phyloP scores from a whole-genome alignment of 345 rosid species.

The thale cress (Arabidopsis thaliana) region TAIR10.1 NC_003076.8:18382001-18382500 shows the following conservation, averaged over 20 bases:
- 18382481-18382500: neutral
- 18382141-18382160: conserved; percentile 54
- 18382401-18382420: neutral
- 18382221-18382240: conserved; percentile 44
- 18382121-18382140: conserved; percentile 73
- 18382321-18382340: conserved; percentile 79
- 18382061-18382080: conserved; percentile 20
- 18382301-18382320: conserved; percentile 85
- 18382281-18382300: conserved; percentile 85
- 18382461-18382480: neutral
- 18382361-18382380: neutral
- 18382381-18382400: neutral
- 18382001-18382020: conserved; percentile 28
- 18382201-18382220: conserved; percentile 41
- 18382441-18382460: neutral
- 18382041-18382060: conserved; percentile 31
- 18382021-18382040: conserved; percentile 27
- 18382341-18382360: conserved; percentile 13
- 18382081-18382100: conserved; percentile 18
- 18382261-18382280: conserved; percentile 55
- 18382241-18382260: conserved; percentile 41
- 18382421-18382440: neutral
- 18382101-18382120: conserved; percentile 90
- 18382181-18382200: conserved; percentile 40
- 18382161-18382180: conserved; percentile 42